Evolutionary conservation across 305 asterid genomes (phyloP).

Genomic region (Plantago lanceolata): DNA sequence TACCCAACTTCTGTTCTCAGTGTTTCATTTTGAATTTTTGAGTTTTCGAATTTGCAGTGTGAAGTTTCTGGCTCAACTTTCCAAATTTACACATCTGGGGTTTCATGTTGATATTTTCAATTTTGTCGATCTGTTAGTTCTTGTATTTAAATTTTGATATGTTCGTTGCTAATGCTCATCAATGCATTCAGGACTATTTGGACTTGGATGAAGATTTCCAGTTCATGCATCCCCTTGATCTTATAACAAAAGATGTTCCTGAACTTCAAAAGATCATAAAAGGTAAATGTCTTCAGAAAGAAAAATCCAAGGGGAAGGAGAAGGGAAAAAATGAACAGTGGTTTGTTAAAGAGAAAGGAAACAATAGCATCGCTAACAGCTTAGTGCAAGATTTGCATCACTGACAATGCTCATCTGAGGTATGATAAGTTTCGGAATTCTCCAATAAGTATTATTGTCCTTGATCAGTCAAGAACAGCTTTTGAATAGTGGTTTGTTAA

Average conservation of each 20-base stretch:
- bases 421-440: slow-evolving; percentile 28
- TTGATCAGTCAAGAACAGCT: not conserved
- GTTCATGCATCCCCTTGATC: slow-evolving; percentile 84
- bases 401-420: too few species aligned
- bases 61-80: too few species aligned
- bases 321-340: slow-evolving; percentile 52
- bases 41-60: too few species aligned
- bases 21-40: too few species aligned
- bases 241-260: slow-evolving; percentile 72
- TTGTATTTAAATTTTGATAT: slow-evolving; percentile 21
- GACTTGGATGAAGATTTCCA: slow-evolving; percentile 84
- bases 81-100: too few species aligned
- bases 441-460: slow-evolving; percentile 9
- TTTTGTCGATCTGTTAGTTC: too few species aligned
- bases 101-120: too few species aligned
- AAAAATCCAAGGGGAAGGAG: slow-evolving; percentile 64
- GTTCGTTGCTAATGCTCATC: slow-evolving; percentile 31
- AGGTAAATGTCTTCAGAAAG: slow-evolving; percentile 63
- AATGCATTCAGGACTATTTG: slow-evolving; percentile 68
- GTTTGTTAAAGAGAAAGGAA: too few species aligned
- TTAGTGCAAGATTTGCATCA: too few species aligned
- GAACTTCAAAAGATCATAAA: slow-evolving; percentile 77
- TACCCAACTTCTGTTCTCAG: too few species aligned
- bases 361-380: too few species aligned
- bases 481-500: slow-evolving; percentile 20